These are phyloP conservation scores for Phaeosphaeriaceae sp. DNA, from an alignment of 2,329 filamentous ascomycete species.

Conservation along the genomic window DNA sequence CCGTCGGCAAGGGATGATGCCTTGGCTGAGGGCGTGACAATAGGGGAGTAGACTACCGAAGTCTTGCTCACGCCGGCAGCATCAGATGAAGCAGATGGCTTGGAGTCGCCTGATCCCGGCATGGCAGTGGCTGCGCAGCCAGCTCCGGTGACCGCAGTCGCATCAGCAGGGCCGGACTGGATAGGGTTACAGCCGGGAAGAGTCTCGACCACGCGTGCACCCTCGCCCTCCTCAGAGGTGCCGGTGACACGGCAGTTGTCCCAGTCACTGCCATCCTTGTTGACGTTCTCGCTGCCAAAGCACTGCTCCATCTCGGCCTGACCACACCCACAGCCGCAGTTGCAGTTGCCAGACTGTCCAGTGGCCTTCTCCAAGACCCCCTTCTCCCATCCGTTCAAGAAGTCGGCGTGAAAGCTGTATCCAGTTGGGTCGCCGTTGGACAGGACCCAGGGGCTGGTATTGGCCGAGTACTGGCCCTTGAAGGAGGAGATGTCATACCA, in stretches of 20 bases:
- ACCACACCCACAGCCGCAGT: slow-evolving; percentile 48
- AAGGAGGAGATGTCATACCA: slow-evolving; percentile 48
- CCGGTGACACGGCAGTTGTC: slow-evolving; percentile 33
- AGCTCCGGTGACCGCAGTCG: slow-evolving; percentile 34
- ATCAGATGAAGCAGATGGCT: neutral
- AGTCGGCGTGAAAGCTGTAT: slow-evolving; percentile 47
- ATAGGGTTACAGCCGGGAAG: slow-evolving; percentile 51
- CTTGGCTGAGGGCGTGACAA: slow-evolving; percentile 12
- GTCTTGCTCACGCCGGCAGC: slow-evolving; percentile 7
- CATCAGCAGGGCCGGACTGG: slow-evolving; percentile 42
- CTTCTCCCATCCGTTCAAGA: slow-evolving; percentile 47
- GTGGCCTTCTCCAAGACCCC: slow-evolving; percentile 47
- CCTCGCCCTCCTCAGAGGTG: slow-evolving; percentile 7
- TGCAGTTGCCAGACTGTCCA: slow-evolving; percentile 41
- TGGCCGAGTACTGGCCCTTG: slow-evolving; percentile 39
- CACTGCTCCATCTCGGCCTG: slow-evolving; percentile 45
- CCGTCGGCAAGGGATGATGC: neutral
- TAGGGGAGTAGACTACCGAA: slow-evolving; percentile 2
- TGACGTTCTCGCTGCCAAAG: slow-evolving; percentile 45
- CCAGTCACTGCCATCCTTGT: slow-evolving; percentile 40
- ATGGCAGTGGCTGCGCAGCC: slow-evolving; percentile 31
- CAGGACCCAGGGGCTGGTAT: slow-evolving; percentile 43
- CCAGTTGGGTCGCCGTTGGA: slow-evolving; percentile 48
- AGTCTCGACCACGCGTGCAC: slow-evolving; percentile 28
- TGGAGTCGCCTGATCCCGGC: slow-evolving; percentile 3